Evolutionary conservation across 805 yeast species (phyloP).

Genomic region (Metschnikowia picachoensis): DNA sequence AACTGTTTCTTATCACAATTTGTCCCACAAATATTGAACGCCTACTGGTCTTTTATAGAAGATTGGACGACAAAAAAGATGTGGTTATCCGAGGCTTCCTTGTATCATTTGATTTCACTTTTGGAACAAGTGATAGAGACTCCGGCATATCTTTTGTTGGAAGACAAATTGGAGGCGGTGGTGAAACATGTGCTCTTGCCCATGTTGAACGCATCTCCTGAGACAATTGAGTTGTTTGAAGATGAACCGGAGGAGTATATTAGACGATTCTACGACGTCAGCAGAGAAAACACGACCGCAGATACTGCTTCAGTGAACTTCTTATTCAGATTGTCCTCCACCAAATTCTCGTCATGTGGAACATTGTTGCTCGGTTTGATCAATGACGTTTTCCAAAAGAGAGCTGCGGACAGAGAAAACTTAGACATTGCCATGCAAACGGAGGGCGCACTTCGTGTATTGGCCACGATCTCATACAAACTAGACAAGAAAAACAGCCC

Average conservation of each 20-base stretch:
- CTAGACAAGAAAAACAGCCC: conserved; percentile 36
- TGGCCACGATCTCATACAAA: conserved; percentile 39
- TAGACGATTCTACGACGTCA: conserved; percentile 43
- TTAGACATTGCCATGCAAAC: conserved; percentile 31
- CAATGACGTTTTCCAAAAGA: conserved; percentile 33
- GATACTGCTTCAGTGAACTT: conserved; percentile 50
- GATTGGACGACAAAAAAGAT: conserved; percentile 35
- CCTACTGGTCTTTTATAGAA: conserved; percentile 43
- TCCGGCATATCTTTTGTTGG: conserved; percentile 34
- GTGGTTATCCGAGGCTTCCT: conserved; percentile 40
- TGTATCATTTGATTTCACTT: conserved; percentile 42
- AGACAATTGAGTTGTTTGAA: conserved; percentile 40
- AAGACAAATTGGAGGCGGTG: conserved; percentile 39
- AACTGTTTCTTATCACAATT: conserved; percentile 30
- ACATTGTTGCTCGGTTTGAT: conserved; percentile 28
- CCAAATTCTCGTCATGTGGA: conserved; percentile 38
- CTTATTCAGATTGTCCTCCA: conserved; percentile 34
- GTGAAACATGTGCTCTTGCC: conserved; percentile 39
- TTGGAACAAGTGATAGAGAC: conserved; percentile 41
- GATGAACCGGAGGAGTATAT: conserved; percentile 45
- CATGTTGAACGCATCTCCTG: conserved; percentile 35
- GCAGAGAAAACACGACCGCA: conserved; percentile 44
- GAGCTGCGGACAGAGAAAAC: conserved; percentile 27
- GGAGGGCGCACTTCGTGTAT: conserved; percentile 41
- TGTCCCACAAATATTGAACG: conserved; percentile 40